A percentile compares a stretch with the other conserved stretches of the same genome.
Evolutionary conservation across 495 filamentous ascomycete genomes (phyloP).

Genomic region (Xylaria castorea): DNA sequence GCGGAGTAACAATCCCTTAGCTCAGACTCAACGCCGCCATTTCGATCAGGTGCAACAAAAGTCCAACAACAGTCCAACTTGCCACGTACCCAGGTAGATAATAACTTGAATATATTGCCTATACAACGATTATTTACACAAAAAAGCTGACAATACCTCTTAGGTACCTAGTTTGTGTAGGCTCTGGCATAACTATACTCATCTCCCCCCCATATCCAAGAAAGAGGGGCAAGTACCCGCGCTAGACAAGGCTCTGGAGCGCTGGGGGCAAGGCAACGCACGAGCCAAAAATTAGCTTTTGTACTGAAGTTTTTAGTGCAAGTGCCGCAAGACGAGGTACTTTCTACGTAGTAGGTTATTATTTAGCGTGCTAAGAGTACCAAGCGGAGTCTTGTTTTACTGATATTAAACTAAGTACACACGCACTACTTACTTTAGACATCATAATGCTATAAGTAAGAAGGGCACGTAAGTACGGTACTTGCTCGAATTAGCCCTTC

Average conservation of each 20-base stretch:
- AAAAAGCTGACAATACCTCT: neutral
- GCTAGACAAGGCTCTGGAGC: no score
- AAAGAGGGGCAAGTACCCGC: no score
- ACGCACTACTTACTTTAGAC: no score
- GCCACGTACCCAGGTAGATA: neutral
- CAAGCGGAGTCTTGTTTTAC: no score
- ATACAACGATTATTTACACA: neutral
- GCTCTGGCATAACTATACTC: neutral
- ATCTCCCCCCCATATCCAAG: no score
- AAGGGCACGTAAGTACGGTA: neutral
- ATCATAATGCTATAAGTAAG: neutral
- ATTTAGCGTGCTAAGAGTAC: no score
- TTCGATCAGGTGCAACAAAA: neutral
- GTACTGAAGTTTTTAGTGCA: no score
- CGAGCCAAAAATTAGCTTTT: no score
- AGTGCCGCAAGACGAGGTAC: no score
- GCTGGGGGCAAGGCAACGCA: no score
- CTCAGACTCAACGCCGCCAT: conserved; percentile 2
- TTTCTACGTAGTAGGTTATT: no score
- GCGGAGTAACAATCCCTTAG: conserved; percentile 8
- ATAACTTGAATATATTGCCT: neutral
- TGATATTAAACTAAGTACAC: no score
- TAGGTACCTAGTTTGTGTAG: neutral
- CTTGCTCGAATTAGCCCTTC: neutral
- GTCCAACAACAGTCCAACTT: neutral